Conservation (phyloP, 2,329 filamentous ascomycete genomes). For the Paecilomyces niveus region DNA sequence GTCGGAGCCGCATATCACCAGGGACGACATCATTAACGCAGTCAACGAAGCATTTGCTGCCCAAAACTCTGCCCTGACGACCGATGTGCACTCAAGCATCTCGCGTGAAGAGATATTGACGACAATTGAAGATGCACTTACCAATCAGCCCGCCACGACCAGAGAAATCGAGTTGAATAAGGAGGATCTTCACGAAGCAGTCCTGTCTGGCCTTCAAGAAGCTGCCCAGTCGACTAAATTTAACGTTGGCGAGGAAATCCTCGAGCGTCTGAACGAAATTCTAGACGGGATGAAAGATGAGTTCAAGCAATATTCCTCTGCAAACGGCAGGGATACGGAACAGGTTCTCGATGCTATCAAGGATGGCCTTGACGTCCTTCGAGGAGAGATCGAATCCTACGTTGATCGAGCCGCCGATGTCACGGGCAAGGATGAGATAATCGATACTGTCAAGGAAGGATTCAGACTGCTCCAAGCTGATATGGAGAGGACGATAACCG, state of each 20-base stretch:
- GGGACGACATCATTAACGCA: slow-evolving; percentile 15
- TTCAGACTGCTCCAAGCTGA: slow-evolving; percentile 56
- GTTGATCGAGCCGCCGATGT: slow-evolving; percentile 65
- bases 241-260: slow-evolving; percentile 50
- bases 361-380: slow-evolving; percentile 75
- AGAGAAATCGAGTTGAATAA: slow-evolving; percentile 55
- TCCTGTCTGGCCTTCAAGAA: slow-evolving; percentile 50
- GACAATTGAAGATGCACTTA: slow-evolving; percentile 54
- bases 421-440: slow-evolving; percentile 68
- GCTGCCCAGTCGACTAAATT: slow-evolving; percentile 45
- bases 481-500: slow-evolving; percentile 46
- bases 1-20: slow-evolving; percentile 22
- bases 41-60: slow-evolving; percentile 21
- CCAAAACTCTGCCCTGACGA: slow-evolving; percentile 28
- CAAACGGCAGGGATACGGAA: slow-evolving; percentile 74
- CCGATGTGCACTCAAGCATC: slow-evolving; percentile 34
- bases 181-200: slow-evolving; percentile 51
- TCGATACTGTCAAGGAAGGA: slow-evolving; percentile 59
- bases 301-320: slow-evolving; percentile 71
- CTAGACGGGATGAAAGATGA: slow-evolving; percentile 56
- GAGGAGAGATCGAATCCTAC: slow-evolving; percentile 72
- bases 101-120: slow-evolving; percentile 50
- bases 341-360: slow-evolving; percentile 83
- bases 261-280: slow-evolving; percentile 52
- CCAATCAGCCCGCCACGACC: slow-evolving; percentile 35